Percentiles rank a stretch among this genome's conserved stretches.
Evolutionary conservation across 495 filamentous ascomycete species (phyloP).

Genomic region (Glonium stellatum): DNA sequence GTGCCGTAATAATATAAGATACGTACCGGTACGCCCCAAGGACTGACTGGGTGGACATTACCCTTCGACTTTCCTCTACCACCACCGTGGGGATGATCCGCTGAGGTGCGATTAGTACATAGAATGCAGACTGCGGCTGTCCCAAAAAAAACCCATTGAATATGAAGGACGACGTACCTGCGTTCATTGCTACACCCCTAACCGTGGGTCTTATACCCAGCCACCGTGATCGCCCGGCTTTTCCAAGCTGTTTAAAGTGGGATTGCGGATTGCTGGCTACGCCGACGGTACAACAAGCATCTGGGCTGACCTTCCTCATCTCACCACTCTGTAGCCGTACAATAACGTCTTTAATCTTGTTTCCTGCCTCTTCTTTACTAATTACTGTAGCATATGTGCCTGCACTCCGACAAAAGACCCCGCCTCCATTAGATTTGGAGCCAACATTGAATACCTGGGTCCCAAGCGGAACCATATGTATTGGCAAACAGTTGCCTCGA

Average conservation of each 20-base stretch:
- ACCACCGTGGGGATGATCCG: slow-evolving; percentile 96
- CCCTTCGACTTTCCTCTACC: slow-evolving; percentile 98
- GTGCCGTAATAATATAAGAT: slow-evolving; percentile 3
- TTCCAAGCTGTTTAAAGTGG: slow-evolving; percentile 83
- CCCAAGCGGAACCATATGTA: slow-evolving; percentile 90
- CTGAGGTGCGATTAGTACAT: slow-evolving; percentile 37
- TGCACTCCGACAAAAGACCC: slow-evolving; percentile 86
- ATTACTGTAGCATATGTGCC: slow-evolving; percentile 85
- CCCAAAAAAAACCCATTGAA: background rate
- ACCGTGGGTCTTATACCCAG: slow-evolving; percentile 90
- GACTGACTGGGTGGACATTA: slow-evolving; percentile 86
- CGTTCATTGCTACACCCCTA: slow-evolving; percentile 96
- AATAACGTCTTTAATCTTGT: slow-evolving; percentile 57
- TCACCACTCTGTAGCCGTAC: slow-evolving; percentile 88
- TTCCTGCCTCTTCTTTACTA: slow-evolving; percentile 65
- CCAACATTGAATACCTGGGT: slow-evolving; percentile 88
- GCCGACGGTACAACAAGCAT: slow-evolving; percentile 90
- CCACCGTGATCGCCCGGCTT: slow-evolving; percentile 89
- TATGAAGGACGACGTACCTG: slow-evolving; percentile 48
- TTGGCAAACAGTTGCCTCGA: slow-evolving; percentile 87
- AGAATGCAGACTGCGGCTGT: background rate
- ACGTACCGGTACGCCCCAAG: slow-evolving; percentile 91
- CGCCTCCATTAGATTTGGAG: slow-evolving; percentile 60
- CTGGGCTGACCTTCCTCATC: slow-evolving; percentile 74
- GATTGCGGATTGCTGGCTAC: slow-evolving; percentile 88